Evolutionary conservation across 2,329 filamentous ascomycete genomes (phyloP).

Genomic region (Penicillium sp.): DNA sequence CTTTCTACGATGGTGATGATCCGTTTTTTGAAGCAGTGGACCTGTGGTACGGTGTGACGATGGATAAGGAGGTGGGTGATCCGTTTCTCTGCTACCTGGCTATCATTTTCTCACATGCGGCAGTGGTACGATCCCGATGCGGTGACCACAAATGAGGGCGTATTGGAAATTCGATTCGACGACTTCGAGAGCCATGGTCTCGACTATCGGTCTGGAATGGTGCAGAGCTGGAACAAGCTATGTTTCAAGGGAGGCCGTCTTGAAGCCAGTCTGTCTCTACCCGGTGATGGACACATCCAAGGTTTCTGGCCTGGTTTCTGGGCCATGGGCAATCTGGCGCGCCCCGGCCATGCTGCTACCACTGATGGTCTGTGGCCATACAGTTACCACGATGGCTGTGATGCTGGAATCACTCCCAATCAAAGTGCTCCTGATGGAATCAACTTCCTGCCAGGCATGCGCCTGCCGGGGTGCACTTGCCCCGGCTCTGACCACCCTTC

Average conservation of each 20-base stretch:
- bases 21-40: constrained; percentile 66
- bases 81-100: not conserved
- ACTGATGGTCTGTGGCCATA: constrained; percentile 74
- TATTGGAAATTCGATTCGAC: constrained; percentile 63
- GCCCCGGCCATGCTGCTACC: constrained; percentile 66
- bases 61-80: constrained; percentile 60
- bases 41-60: constrained; percentile 69
- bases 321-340: constrained; percentile 70
- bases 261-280: constrained; percentile 68
- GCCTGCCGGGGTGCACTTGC: constrained; percentile 66
- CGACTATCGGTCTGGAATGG: constrained; percentile 68
- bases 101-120: constrained; percentile 4
- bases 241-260: constrained; percentile 70
- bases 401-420: constrained; percentile 68
- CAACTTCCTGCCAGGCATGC: constrained; percentile 67
- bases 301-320: constrained; percentile 76
- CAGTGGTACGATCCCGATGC: constrained; percentile 71
- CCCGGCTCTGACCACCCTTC: constrained; percentile 62
- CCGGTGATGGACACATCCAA: constrained; percentile 62
- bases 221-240: constrained; percentile 71
- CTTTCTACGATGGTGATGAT: constrained; percentile 69
- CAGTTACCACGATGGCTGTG: constrained; percentile 66
- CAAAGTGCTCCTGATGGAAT: constrained; percentile 66
- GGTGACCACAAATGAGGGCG: constrained; percentile 60
- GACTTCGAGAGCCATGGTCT: constrained; percentile 63